These are phyloP conservation scores for Phytophthora megakarya DNA, from an alignment of 352 stramenopile genomes.

Conservation along the genomic window DNA sequence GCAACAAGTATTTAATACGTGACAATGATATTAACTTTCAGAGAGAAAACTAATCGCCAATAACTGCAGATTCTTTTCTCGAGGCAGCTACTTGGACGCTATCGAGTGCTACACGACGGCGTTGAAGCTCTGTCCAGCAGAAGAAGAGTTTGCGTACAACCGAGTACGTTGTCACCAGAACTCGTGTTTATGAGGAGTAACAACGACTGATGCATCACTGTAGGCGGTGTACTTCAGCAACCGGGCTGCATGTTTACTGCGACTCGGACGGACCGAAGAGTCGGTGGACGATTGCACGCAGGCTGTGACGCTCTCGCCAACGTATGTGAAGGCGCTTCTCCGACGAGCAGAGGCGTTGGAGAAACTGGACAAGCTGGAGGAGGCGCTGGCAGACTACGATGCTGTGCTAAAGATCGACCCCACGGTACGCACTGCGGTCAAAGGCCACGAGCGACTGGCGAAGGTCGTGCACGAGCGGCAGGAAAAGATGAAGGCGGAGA, in stretches of 20 bases:
- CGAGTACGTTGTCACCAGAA: conserved; percentile 35
- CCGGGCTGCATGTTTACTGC: conserved; percentile 74
- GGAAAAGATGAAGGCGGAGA: conserved; percentile 99
- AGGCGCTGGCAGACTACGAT: conserved; percentile 91
- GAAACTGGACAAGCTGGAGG: conserved; percentile 93
- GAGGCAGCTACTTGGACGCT: conserved; percentile 75
- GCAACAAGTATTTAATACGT: conserved; percentile 68
- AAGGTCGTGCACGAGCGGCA: conserved; percentile 93
- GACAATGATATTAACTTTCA: not conserved
- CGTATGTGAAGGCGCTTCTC: conserved; percentile 96
- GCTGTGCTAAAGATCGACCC: conserved; percentile 94
- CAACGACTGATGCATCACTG: not conserved
- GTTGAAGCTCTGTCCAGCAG: conserved; percentile 74
- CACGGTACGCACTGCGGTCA: conserved; percentile 56
- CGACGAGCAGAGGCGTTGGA: conserved; percentile 93
- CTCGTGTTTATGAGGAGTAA: not conserved
- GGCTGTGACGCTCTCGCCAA: conserved; percentile 93
- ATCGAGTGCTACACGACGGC: conserved; percentile 88
- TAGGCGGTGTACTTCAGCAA: conserved; percentile 90
- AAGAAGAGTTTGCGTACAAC: conserved; percentile 84
- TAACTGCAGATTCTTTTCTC: conserved; percentile 62
- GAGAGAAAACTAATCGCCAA: not conserved
- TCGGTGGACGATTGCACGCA: conserved; percentile 95
- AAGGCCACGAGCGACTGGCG: conserved; percentile 79
- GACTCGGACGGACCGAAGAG: conserved; percentile 80